Conservation (phyloP, 2,329 filamentous ascomycete genomes). For the Biscogniauxia mediterranea region DNA sequence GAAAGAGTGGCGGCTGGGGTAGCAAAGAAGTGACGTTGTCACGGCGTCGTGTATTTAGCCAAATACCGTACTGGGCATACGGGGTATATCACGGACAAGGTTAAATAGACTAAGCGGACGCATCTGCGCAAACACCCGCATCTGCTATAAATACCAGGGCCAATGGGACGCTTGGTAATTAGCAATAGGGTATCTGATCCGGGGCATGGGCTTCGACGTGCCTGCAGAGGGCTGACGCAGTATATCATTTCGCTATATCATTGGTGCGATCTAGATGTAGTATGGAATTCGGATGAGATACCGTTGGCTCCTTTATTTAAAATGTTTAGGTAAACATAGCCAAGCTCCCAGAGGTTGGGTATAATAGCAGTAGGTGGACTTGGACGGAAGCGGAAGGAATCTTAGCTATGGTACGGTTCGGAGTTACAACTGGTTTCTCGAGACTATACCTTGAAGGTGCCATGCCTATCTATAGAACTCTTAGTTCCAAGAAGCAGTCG, state of each 20-base stretch:
- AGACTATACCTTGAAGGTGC: not conserved
- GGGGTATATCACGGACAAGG: slow-evolving; percentile 20
- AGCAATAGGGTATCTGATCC: not conserved
- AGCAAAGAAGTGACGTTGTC: slow-evolving; percentile 24
- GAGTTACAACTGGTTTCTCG: not conserved
- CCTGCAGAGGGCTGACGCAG: not conserved
- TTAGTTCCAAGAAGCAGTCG: too few species aligned
- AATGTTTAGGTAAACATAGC: not conserved
- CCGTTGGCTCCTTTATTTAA: not conserved
- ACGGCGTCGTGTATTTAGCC: slow-evolving; percentile 29
- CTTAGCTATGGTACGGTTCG: not conserved
- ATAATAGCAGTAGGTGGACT: not conserved
- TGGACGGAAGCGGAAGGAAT: not conserved
- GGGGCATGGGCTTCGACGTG: not conserved
- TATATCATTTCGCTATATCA: not conserved
- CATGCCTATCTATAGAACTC: not conserved
- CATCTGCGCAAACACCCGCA: slow-evolving; percentile 15
- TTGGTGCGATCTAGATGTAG: not conserved
- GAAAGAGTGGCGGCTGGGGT: slow-evolving; percentile 19
- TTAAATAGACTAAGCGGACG: slow-evolving; percentile 20
- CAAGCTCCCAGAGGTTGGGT: not conserved
- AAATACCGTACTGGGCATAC: slow-evolving; percentile 23
- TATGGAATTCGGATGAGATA: not conserved
- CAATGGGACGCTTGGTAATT: slow-evolving; percentile 15
- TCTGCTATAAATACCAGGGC: slow-evolving; percentile 25